Evolutionary conservation across 345 rosid species (phyloP), one percentile per base, ranked within the genome.

Genomic region (Psidium friedrichsthalianum): DNA sequence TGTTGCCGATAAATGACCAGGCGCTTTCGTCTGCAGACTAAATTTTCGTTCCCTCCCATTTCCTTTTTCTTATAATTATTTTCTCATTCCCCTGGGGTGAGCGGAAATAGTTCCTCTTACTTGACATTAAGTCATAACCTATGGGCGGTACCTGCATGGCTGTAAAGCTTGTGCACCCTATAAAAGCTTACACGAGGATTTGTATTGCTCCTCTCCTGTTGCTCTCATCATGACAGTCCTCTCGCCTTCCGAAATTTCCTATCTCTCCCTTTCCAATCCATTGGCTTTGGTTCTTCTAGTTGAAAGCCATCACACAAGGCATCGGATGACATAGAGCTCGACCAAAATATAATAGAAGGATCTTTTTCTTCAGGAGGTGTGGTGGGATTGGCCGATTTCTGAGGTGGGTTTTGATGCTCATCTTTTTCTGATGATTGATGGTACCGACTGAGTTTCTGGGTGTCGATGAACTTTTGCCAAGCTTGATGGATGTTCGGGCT

Each of bases 181-280:
- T 87, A 89, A 90, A 82, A 90, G 90, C 94, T 92, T 89, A 86
- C 96, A 93, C 96, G 93, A 89, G 92, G 89, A 88, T 90, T 85
- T 86, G 87, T 89, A 84, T 84, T 86, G 82, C 36, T 85, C 59
- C 81, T 82, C 78, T 59, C 54, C 83, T 80, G 47, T 56, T 74
- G 84, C 89, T 76, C 54, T 64, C 84, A 47, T 76, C 51, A 49
- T 74, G 74, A 16, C 59, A 74, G 83, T 21, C 82, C 58, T 80
- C 49, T 78, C 58, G 85, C 86, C 57, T 11, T 69, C 84, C 44
- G 59, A 40, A 69, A 69, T 69, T 69, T 82, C 56, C 81, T 83
- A 83, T 57, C 51, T 85, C 86, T 52, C 85, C 83, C 56, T 5
- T 56, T 52, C 56, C 51, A 56, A 54, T 25, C 74, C 57, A 49